A percentile compares a stretch with the other conserved stretches of the same genome.
These are phyloP conservation scores for Nymphaea colorata DNA, from an alignment of 164 flowering plant genomes.

Conservation along the genomic window DNA sequence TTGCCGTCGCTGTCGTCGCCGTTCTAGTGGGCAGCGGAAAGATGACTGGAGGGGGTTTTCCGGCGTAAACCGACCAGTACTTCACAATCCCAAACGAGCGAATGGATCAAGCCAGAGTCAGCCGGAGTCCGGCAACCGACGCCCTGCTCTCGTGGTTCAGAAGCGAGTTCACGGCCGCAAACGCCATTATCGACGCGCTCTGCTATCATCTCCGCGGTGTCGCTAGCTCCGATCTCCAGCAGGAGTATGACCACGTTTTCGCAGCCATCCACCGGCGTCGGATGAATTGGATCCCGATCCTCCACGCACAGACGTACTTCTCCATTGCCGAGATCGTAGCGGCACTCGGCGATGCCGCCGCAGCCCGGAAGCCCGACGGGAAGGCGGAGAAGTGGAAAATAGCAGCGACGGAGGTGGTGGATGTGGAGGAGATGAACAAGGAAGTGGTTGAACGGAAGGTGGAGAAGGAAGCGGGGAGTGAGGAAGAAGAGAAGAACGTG, in stretches of 20 bases:
- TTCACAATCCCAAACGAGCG: background rate
- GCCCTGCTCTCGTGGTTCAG: conserved; percentile 81
- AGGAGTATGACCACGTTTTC: conserved; percentile 60
- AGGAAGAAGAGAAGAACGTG: background rate
- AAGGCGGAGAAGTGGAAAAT: background rate
- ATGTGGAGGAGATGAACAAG: background rate
- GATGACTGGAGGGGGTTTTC: background rate
- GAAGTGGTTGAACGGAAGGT: background rate
- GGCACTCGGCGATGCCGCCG: conserved; percentile 26
- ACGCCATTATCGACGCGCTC: conserved; percentile 87
- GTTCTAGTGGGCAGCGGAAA: background rate
- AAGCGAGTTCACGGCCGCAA: conserved; percentile 97
- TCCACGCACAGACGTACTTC: conserved; percentile 86
- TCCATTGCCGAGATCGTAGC: conserved; percentile 63
- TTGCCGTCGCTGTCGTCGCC: background rate
- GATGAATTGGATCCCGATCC: conserved; percentile 85
- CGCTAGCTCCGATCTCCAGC: conserved; percentile 26
- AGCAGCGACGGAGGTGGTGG: background rate
- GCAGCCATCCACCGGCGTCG: conserved; percentile 73
- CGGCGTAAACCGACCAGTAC: background rate
- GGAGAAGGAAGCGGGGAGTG: background rate
- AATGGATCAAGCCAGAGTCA: background rate
- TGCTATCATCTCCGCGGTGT: conserved; percentile 51
- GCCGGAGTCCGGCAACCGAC: conserved; percentile 17
- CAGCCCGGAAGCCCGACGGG: background rate